Evolutionary conservation across 805 yeast species (phyloP).

Genomic region (Starmerella etchellsii): DNA sequence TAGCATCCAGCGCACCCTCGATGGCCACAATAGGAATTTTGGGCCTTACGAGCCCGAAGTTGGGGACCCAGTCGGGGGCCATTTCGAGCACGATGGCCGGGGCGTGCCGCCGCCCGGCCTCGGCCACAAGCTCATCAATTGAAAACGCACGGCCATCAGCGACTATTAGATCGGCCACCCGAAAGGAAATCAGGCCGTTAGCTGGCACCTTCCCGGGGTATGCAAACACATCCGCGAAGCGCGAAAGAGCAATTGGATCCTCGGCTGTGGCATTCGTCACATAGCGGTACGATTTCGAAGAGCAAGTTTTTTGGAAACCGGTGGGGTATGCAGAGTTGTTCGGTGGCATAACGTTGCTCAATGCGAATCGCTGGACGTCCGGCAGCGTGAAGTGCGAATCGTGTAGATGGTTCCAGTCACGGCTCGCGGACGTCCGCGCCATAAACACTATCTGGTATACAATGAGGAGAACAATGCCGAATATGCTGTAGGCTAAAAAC

Average conservation of each 20-base stretch:
- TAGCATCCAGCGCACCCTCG: too few relatives aligned
- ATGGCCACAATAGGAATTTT: conserved; percentile 8
- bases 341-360: conserved; percentile 1
- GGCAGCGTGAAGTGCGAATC: conserved; percentile 9
- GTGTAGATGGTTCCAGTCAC: conserved; percentile 23
- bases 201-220: not conserved
- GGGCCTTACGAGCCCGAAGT: conserved; percentile 3
- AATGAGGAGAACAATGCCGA: conserved; percentile 16
- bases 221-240: not conserved
- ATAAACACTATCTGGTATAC: conserved; percentile 22
- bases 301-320: not conserved
- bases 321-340: not conserved
- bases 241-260: not conserved
- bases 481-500: conserved; percentile 19
- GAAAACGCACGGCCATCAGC: not conserved
- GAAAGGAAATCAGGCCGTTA: not conserved
- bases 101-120: not conserved
- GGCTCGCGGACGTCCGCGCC: conserved; percentile 22
- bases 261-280: not conserved
- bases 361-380: conserved; percentile 14
- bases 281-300: not conserved
- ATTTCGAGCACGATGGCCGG: conserved; percentile 7
- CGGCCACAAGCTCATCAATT: not conserved
- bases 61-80: conserved; percentile 12
- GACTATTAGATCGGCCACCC: not conserved